Percentiles rank a stretch among this genome's conserved stretches.
Evolutionary conservation across 441 rosid genomes (phyloP).

Genomic region (Arabidopsis lyrata): DNA sequence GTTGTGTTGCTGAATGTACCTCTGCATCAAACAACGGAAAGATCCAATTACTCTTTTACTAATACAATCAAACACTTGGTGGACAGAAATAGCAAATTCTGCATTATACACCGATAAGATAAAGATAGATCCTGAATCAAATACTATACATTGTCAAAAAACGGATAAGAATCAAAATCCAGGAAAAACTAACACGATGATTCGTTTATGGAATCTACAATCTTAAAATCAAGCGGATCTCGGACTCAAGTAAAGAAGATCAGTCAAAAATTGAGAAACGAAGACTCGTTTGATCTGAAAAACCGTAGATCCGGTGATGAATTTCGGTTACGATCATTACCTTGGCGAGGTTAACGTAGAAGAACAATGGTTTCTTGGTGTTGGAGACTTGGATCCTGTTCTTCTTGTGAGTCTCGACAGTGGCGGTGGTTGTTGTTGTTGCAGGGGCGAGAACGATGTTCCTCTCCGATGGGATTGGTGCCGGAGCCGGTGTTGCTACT

Average conservation of each 20-base stretch:
- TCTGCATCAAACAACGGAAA: constrained; percentile 47
- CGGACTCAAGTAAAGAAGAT: not conserved
- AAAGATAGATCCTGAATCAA: constrained; percentile 4
- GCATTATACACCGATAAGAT: not conserved
- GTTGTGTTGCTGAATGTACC: constrained; percentile 88
- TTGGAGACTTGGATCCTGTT: constrained; percentile 73
- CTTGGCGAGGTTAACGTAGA: constrained; percentile 74
- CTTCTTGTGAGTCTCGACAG: constrained; percentile 55
- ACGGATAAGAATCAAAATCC: constrained; percentile 5
- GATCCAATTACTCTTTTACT: not conserved
- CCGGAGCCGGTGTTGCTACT: constrained; percentile 49
- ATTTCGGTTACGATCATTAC: constrained; percentile 36
- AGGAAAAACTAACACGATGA: not conserved
- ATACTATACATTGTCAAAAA: not conserved
- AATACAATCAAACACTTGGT: constrained; percentile 28
- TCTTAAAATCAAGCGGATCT: constrained; percentile 6
- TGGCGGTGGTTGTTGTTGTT: not conserved
- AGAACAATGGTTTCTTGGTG: constrained; percentile 71
- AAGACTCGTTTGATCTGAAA: constrained; percentile 3
- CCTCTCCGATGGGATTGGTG: constrained; percentile 41
- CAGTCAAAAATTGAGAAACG: not conserved
- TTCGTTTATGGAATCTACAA: not conserved
- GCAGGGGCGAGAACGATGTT: constrained; percentile 37
- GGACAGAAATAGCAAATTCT: not conserved
- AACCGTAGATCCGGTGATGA: constrained; percentile 14